Base-by-base conservation (phyloP, 225 moss, liverwort and hornwort genomes). In the Sphagnum tenellum region DNA sequence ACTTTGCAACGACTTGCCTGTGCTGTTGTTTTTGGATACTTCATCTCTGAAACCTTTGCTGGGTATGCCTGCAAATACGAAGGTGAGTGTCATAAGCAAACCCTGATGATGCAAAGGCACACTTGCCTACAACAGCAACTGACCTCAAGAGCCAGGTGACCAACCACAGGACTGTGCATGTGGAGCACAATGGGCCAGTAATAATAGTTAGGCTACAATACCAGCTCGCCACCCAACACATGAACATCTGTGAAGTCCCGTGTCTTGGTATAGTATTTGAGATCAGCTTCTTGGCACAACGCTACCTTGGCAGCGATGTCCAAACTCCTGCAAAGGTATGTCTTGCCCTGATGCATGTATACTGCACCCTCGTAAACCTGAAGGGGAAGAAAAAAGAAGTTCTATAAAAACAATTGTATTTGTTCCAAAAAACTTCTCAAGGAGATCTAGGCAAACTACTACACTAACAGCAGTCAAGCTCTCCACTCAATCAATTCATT, bases 321-420 rank as follows among this genome's bases (percentile, higher is more conserved):
- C 66, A 94, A 60, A 60, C 79, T 81, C 72, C 78, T 85, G 63
- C 86, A 86, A 59, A 94, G 64, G 68, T 82, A 94, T 9, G 90
- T 94, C 72, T 89, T 94, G 45, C 91, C 94, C 67, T 94, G 94
- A 71, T 94, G 90, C 94, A 94, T 83, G 64, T 94, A 94, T 48
- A 94, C 94, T 49, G 94, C 94, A 71, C 94, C 90, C 72, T 94
- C 90, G 65, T 94, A 94, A n/a, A 94, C 83, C 94, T 94, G 77
- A 71, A 90, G 29, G 29, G 29, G 29, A 29, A 29, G 1, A 29
- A 29, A 29, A 29, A 29, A 29, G 29, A 29, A 29, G 29, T 29
- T 29, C 29, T 29, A 29, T 29, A 29, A 29, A 29, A 29, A 29
- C 29, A 29, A 29, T 29, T 0, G 29, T 29, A 29, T 29, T 29